Conservation (phyloP, 345 rosid species). For the Eucalyptus caleyi region DNA sequence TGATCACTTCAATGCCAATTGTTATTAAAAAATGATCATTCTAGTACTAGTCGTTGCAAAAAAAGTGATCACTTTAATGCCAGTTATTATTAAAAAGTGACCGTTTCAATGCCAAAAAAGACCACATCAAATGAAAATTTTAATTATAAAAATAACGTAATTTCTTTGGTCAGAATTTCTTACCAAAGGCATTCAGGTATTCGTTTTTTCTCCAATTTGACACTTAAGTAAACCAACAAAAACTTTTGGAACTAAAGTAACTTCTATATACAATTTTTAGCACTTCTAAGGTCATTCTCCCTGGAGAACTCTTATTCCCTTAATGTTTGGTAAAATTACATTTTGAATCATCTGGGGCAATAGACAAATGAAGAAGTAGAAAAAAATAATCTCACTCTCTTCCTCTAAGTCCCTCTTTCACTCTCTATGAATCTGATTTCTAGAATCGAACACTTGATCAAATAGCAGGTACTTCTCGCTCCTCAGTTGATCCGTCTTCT, state of each 20-base stretch:
- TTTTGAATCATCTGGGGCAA: neutral
- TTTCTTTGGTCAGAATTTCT: no score
- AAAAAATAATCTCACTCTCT: neutral
- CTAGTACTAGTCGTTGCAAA: fast-evolving
- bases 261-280: no score
- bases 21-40: no score
- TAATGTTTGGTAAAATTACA: neutral
- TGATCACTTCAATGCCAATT: fast-evolving
- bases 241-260: no score
- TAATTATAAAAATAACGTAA: no score
- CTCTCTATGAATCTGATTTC: neutral
- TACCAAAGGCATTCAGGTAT: fast-evolving
- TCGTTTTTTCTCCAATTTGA: no score
- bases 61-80: no score
- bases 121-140: no score
- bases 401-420: neutral
- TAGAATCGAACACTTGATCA: neutral
- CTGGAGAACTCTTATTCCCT: neutral
- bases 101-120: no score
- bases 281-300: neutral
- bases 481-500: neutral
- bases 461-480: neutral
- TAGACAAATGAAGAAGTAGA: neutral
- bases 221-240: no score
- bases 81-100: no score